Percentiles rank a stretch among this genome's conserved stretches.
Conservation (phyloP, 1,284 basidiomycete genomes). For the Moniliella sp. region DNA sequence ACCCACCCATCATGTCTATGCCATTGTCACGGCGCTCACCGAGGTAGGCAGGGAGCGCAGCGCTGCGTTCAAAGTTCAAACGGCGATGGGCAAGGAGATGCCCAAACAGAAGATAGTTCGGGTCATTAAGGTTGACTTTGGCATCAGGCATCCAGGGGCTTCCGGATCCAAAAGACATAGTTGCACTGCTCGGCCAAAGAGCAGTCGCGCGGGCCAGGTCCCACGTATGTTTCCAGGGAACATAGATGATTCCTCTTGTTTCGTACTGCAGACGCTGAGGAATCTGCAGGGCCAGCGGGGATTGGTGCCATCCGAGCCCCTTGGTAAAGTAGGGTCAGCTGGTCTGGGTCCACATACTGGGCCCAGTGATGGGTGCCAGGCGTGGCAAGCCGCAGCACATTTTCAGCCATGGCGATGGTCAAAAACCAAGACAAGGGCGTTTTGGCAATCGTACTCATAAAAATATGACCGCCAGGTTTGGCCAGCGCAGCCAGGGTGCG, state of each 20-base stretch:
- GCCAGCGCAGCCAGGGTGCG: slow-evolving; percentile 16
- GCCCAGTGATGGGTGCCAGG: slow-evolving; percentile 74
- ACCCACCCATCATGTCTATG: no score
- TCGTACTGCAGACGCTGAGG: slow-evolving; percentile 20
- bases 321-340: slow-evolving; percentile 62
- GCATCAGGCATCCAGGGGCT: no score
- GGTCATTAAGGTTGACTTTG: no score
- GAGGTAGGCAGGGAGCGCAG: no score
- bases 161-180: slow-evolving; percentile 30
- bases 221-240: slow-evolving; percentile 20
- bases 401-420: slow-evolving; percentile 73
- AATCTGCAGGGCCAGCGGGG: not conserved
- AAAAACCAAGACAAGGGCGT: slow-evolving; percentile 72
- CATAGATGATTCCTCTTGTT: slow-evolving; percentile 18
- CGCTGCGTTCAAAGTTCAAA: no score
- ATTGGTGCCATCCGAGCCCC: not conserved
- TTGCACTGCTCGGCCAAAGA: slow-evolving; percentile 15
- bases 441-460: slow-evolving; percentile 85
- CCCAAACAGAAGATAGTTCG: no score
- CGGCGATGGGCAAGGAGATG: no score
- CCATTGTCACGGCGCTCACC: no score
- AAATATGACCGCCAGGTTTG: slow-evolving; percentile 73
- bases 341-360: slow-evolving; percentile 72
- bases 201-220: slow-evolving; percentile 5
- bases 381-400: slow-evolving; percentile 54